Evolutionary conservation across 768 basidiomycete genomes (phyloP).

Genomic region (Tephrocybe rancida): DNA sequence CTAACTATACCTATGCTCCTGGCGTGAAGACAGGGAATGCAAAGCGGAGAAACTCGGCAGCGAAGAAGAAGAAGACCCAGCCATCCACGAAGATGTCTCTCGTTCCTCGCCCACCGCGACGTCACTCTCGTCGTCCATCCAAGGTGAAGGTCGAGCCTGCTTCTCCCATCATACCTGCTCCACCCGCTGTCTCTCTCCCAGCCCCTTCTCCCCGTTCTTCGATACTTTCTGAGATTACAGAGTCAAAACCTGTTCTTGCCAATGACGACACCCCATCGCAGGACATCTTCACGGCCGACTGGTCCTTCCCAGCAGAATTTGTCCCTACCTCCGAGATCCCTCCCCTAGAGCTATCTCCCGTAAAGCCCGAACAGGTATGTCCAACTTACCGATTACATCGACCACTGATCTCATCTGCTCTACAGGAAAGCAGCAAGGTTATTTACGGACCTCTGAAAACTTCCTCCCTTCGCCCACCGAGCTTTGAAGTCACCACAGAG

Average conservation of each 20-base stretch:
- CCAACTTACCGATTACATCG: background rate
- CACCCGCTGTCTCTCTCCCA: background rate
- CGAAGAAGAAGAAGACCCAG: constrained; percentile 4
- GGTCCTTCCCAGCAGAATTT: constrained; percentile 11
- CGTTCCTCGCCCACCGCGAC: background rate
- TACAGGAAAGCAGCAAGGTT: constrained; percentile 3
- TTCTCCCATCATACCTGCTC: background rate
- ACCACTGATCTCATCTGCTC: background rate
- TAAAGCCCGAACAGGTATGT: constrained; percentile 16
- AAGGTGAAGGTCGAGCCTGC: background rate
- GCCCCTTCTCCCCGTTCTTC: background rate
- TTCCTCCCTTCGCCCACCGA: constrained; percentile 13
- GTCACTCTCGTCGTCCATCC: background rate
- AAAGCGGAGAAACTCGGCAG: constrained; percentile 11
- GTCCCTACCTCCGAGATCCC: constrained; percentile 26
- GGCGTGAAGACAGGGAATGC: constrained; percentile 13
- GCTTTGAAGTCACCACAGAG: constrained; percentile 18
- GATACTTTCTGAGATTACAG: background rate
- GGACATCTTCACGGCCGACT: background rate
- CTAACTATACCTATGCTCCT: constrained; percentile 30
- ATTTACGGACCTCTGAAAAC: background rate
- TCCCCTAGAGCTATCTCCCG: constrained; percentile 18
- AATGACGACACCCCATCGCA: background rate
- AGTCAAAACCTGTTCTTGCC: background rate
- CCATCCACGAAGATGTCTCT: constrained; percentile 4